These are phyloP conservation scores for Emericellopsis cladophorae DNA, from an alignment of 2,329 filamentous ascomycete species.

Conservation along the genomic window DNA sequence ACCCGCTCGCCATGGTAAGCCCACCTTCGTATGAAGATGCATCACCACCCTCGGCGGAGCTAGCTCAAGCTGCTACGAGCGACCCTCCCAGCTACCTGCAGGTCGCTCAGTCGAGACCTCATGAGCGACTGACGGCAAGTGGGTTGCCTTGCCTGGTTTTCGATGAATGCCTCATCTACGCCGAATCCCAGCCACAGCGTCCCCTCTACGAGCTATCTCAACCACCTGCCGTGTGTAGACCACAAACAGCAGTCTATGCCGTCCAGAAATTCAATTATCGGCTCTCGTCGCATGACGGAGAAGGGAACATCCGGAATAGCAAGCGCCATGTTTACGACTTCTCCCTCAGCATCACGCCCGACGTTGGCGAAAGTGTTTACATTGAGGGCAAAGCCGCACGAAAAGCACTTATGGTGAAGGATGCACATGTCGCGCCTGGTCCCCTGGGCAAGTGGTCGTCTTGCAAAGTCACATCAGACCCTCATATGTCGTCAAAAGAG, in stretches of 20 bases:
- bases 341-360: not conserved
- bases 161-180: constrained; percentile 2
- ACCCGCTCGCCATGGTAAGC: too few relatives aligned
- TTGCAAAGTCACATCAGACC: not conserved
- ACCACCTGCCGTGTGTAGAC: not conserved
- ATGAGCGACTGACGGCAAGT: not conserved
- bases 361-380: not conserved
- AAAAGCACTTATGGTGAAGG: not conserved
- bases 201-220: constrained; percentile 2
- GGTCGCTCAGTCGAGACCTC: not conserved
- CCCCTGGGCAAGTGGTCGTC: not conserved
- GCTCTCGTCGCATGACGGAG: not conserved
- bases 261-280: constrained; percentile 3
- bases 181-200: not conserved
- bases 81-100: constrained; percentile 1
- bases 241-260: not conserved
- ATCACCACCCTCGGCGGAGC: not conserved
- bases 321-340: constrained; percentile 3
- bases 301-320: not conserved
- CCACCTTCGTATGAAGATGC: not conserved
- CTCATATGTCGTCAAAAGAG: not conserved
- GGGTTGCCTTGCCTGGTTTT: constrained; percentile 1
- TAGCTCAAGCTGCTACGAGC: too few relatives aligned
- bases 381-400: not conserved
- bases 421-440: not conserved